phyloP scores from a whole-genome alignment of 306 rosid genomes.

The Elaeagnus macrophylla region DNA sequence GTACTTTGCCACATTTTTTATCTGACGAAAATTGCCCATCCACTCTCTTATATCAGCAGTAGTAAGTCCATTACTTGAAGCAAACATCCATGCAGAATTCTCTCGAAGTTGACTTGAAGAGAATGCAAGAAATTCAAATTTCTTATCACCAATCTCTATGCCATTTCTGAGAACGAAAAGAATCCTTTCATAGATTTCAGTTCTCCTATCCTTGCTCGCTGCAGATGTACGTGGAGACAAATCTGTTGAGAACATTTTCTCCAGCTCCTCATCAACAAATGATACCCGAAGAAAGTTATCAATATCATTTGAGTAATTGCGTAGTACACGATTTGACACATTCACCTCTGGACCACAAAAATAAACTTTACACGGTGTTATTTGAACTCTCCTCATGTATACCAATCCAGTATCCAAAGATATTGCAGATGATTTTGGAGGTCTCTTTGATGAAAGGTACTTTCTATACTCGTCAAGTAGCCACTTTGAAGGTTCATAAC shows the following conservation, averaged over 20 bases:
- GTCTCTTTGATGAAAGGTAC: slow-evolving; percentile 22
- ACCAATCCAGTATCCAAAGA: slow-evolving; percentile 61
- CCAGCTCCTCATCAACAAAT: slow-evolving; percentile 83
- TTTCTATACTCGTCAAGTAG: slow-evolving; percentile 38
- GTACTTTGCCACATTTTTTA: slow-evolving; percentile 81
- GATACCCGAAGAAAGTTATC: slow-evolving; percentile 76
- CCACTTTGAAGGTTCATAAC: slow-evolving; percentile 65
- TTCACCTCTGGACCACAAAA: slow-evolving; percentile 71
- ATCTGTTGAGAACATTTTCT: slow-evolving; percentile 50
- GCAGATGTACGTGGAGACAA: slow-evolving; percentile 44
- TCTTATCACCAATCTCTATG: slow-evolving; percentile 54
- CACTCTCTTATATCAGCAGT: slow-evolving; percentile 44
- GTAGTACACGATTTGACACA: slow-evolving; percentile 81
- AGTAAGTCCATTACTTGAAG: slow-evolving; percentile 31
- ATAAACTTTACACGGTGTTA: slow-evolving; percentile 63
- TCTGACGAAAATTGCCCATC: slow-evolving; percentile 63
- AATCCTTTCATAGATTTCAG: slow-evolving; percentile 52
- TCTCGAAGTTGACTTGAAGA: slow-evolving; percentile 86
- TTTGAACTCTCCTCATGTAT: slow-evolving; percentile 61
- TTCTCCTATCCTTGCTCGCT: slow-evolving; percentile 27
- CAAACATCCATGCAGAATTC: slow-evolving; percentile 85
- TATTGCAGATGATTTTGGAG: slow-evolving; percentile 35
- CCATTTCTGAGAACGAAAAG: slow-evolving; percentile 57
- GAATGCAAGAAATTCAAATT: slow-evolving; percentile 78
- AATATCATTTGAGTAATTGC: slow-evolving; percentile 25